phyloP scores from a whole-genome alignment of 495 filamentous ascomycete species.

The Penicillium parvum region DNA sequence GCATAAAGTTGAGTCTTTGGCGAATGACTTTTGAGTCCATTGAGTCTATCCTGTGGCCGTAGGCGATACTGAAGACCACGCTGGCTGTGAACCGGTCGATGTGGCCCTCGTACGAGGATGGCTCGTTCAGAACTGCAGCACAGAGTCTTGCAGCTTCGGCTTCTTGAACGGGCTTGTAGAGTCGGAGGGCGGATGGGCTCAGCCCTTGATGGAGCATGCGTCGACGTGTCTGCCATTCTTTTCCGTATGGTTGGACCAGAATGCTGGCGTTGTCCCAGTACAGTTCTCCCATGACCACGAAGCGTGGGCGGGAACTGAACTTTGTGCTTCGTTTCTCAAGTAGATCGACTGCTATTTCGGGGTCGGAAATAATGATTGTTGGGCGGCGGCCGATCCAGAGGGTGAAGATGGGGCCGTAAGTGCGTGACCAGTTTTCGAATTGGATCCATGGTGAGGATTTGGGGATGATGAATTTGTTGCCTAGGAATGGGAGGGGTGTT shows the following conservation, averaged over 20 bases:
- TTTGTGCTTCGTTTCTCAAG: slow-evolving; percentile 51
- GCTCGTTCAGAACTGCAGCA: slow-evolving; percentile 24
- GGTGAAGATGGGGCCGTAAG: slow-evolving; percentile 56
- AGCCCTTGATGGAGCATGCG: slow-evolving; percentile 40
- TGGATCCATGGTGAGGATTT: slow-evolving; percentile 56
- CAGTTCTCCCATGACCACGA: slow-evolving; percentile 51
- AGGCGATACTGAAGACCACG: slow-evolving; percentile 26
- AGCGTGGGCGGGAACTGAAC: slow-evolving; percentile 51
- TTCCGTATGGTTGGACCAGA: slow-evolving; percentile 47
- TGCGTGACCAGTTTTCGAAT: slow-evolving; percentile 51
- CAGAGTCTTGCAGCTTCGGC: slow-evolving; percentile 36
- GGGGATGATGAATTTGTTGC: slow-evolving; percentile 50
- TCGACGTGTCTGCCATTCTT: slow-evolving; percentile 39
- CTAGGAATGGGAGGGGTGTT: slow-evolving; percentile 27
- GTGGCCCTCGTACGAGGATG: slow-evolving; percentile 12
- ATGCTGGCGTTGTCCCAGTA: slow-evolving; percentile 44
- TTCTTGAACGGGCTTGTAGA: slow-evolving; percentile 45
- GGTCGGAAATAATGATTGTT: slow-evolving; percentile 60
- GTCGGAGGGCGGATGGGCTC: slow-evolving; percentile 40
- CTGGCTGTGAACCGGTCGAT: slow-evolving; percentile 24
- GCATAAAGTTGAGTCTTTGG: slow-evolving; percentile 19
- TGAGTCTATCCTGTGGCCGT: slow-evolving; percentile 28
- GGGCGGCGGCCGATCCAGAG: slow-evolving; percentile 59
- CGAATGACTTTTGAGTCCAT: slow-evolving; percentile 14
- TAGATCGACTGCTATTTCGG: slow-evolving; percentile 54